Percentiles rank a stretch among this genome's conserved stretches.
Conservation (phyloP, 768 basidiomycete genomes). For the Lentinula guzmanii region DNA sequence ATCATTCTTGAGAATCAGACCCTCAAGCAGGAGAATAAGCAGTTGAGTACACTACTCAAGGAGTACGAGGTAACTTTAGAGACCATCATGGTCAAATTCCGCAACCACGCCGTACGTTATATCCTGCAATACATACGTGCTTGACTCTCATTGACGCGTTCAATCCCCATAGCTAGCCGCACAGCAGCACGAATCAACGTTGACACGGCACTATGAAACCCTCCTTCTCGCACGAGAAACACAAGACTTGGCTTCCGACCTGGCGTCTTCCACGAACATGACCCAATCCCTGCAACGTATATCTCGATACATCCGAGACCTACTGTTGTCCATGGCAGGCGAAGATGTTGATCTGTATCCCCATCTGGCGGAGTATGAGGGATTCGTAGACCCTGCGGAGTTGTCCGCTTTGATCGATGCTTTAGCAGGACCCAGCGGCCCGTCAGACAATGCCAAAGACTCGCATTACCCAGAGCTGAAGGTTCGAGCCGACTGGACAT, state of each 20-base stretch:
- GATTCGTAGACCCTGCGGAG: slow-evolving; percentile 31
- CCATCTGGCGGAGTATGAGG: slow-evolving; percentile 40
- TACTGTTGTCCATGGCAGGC: slow-evolving; percentile 65
- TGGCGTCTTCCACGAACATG: slow-evolving; percentile 53
- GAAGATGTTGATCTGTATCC: slow-evolving; percentile 46
- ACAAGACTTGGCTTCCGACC: slow-evolving; percentile 47
- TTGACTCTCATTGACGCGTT: slow-evolving; percentile 3
- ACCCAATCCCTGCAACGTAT: slow-evolving; percentile 69
- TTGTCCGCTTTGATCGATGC: slow-evolving; percentile 35
- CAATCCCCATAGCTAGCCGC: slow-evolving; percentile 64
- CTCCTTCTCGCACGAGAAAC: slow-evolving; percentile 65
- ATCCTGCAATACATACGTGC: background rate
- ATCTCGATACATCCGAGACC: slow-evolving; percentile 60
- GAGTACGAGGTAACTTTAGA: slow-evolving; percentile 96
- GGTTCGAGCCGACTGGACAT: slow-evolving; percentile 71
- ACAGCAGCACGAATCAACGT: slow-evolving; percentile 80
- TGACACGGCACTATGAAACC: slow-evolving; percentile 86
- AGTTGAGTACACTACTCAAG: slow-evolving; percentile 79
- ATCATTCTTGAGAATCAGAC: slow-evolving; percentile 92
- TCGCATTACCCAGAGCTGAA: slow-evolving; percentile 25
- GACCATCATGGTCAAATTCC: slow-evolving; percentile 94
- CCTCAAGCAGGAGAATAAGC: slow-evolving; percentile 91
- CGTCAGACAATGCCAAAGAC: slow-evolving; percentile 17
- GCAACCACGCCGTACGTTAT: slow-evolving; percentile 76
- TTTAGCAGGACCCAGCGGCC: slow-evolving; percentile 18